These are phyloP conservation scores for Penicillium decumbens DNA, from an alignment of 2,329 filamentous ascomycete genomes.

Conservation along the genomic window DNA sequence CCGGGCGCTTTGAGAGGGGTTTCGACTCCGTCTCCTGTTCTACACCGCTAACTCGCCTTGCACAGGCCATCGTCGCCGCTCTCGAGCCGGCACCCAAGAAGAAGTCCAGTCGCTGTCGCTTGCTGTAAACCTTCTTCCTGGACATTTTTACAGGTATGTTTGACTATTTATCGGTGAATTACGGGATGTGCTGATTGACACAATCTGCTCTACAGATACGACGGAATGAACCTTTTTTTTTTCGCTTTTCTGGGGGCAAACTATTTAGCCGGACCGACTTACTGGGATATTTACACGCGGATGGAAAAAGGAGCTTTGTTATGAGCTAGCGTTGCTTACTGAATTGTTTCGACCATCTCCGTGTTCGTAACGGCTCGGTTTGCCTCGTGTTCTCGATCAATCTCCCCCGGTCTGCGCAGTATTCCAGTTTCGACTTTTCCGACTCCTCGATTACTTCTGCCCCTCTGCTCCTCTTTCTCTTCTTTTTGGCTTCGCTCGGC, in stretches of 20 bases:
- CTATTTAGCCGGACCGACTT: slow-evolving; percentile 8
- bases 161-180: neutral
- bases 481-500: slow-evolving; percentile 11
- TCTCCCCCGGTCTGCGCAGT: neutral
- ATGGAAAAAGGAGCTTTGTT: slow-evolving; percentile 7
- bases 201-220: slow-evolving; percentile 16
- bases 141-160: slow-evolving; percentile 17
- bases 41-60: slow-evolving; percentile 13
- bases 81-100: slow-evolving; percentile 84
- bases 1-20: neutral
- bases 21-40: neutral
- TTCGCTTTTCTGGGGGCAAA: slow-evolving; percentile 14
- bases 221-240: slow-evolving; percentile 27
- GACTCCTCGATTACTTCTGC: neutral
- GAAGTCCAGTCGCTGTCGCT: slow-evolving; percentile 62
- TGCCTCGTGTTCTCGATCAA: neutral
- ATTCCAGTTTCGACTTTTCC: neutral
- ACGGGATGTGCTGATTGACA: neutral
- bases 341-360: slow-evolving; percentile 10
- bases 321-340: slow-evolving; percentile 19
- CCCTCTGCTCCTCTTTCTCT: slow-evolving; percentile 2
- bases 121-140: slow-evolving; percentile 52
- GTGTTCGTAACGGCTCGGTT: neutral
- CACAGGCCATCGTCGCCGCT: slow-evolving; percentile 87
- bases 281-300: slow-evolving; percentile 15